Conservation (phyloP, 2,329 filamentous ascomycete species). For the Mycosphaerelloides madeirae region DNA sequence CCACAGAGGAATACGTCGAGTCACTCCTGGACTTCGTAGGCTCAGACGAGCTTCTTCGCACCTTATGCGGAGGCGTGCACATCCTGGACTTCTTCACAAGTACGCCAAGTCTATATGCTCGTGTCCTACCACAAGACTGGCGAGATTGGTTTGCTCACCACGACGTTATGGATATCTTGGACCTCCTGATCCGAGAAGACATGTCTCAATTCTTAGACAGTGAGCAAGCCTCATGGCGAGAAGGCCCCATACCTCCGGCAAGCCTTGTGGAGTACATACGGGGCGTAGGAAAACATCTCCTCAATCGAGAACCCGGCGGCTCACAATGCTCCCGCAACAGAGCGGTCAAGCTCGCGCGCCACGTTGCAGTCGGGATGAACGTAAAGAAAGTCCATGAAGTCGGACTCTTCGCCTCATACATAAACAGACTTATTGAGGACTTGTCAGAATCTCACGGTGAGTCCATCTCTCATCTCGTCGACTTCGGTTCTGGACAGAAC, state of each 20-base stretch:
- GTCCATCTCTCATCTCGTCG: slow-evolving; percentile 76
- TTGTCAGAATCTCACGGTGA: slow-evolving; percentile 45
- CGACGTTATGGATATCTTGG: slow-evolving; percentile 70
- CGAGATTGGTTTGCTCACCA: slow-evolving; percentile 67
- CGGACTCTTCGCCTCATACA: slow-evolving; percentile 79
- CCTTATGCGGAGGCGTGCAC: slow-evolving; percentile 93
- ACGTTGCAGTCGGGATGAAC: slow-evolving; percentile 86
- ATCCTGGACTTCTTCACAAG: slow-evolving; percentile 93
- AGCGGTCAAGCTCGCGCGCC: slow-evolving; percentile 54
- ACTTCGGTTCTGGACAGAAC: slow-evolving; percentile 95
- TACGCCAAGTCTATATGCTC: slow-evolving; percentile 74
- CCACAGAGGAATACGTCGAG: slow-evolving; percentile 71
- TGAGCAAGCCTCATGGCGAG: slow-evolving; percentile 35
- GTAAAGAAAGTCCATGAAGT: slow-evolving; percentile 95
- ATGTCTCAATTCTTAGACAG: slow-evolving; percentile 40
- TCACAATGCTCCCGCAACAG: slow-evolving; percentile 29
- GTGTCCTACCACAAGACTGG: slow-evolving; percentile 75
- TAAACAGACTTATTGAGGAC: slow-evolving; percentile 61
- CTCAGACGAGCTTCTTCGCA: slow-evolving; percentile 71
- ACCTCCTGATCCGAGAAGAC: slow-evolving; percentile 76
- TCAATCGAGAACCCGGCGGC: slow-evolving; percentile 56
- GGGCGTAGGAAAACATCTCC: slow-evolving; percentile 57
- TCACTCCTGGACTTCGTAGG: slow-evolving; percentile 72
- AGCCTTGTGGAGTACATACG: slow-evolving; percentile 68
- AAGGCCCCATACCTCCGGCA: slow-evolving; percentile 46